Evolutionary conservation across 306 rosid genomes (phyloP).

Genomic region (barrel medic (Medicago truncatula)): DNA sequence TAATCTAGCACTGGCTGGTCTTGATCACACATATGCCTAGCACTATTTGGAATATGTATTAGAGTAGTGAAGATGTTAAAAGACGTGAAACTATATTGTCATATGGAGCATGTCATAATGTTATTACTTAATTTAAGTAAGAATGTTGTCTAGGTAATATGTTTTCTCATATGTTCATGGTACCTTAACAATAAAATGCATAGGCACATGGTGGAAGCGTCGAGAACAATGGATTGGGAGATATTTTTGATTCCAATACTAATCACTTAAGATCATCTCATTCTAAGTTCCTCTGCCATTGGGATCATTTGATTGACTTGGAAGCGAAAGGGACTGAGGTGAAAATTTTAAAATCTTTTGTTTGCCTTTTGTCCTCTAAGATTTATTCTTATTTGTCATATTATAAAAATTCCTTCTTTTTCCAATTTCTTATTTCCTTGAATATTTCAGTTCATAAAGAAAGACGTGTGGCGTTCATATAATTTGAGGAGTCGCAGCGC

Average conservation of each 20-base stretch:
- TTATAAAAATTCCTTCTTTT: neutral
- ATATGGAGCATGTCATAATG: conserved; percentile 19
- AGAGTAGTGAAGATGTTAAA: conserved; percentile 10
- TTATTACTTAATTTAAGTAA: conserved; percentile 25
- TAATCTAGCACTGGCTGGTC: conserved; percentile 5
- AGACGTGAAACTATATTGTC: neutral
- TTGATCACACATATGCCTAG: conserved; percentile 11
- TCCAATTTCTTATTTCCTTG: conserved; percentile 16
- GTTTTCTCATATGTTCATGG: conserved; percentile 33
- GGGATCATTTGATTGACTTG: conserved; percentile 89
- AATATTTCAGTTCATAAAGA: conserved; percentile 69
- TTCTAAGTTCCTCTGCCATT: conserved; percentile 70
- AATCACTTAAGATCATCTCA: conserved; percentile 65
- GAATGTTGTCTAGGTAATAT: conserved; percentile 20
- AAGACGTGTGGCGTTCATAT: conserved; percentile 68
- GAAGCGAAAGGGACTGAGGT: conserved; percentile 92
- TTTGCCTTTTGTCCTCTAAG: conserved; percentile 14
- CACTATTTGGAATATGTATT: neutral
- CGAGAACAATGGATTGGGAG: conserved; percentile 77
- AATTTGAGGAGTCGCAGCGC: conserved; percentile 50
- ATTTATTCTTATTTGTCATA: conserved; percentile 28
- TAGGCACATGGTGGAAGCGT: conserved; percentile 79
- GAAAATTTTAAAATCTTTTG: conserved; percentile 38
- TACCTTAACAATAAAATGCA: conserved; percentile 33
- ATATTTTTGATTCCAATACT: conserved; percentile 66